Percentiles rank a stretch among this genome's conserved stretches.
Evolutionary conservation across 2,329 filamentous ascomycete genomes (phyloP).

Genomic region (Fusarium domesticum): DNA sequence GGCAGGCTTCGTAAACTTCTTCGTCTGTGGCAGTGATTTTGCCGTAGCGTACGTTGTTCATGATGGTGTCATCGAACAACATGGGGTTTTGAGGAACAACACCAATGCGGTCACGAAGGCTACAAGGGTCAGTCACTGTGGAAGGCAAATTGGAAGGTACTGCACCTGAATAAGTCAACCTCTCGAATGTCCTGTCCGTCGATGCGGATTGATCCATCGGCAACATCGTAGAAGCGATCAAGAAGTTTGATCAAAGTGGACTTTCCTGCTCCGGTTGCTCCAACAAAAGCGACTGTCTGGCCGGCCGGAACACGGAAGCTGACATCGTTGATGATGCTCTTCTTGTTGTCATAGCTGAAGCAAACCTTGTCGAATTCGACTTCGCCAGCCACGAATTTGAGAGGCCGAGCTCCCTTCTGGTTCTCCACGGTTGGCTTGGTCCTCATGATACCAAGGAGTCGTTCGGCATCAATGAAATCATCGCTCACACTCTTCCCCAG

Average conservation of each 20-base stretch:
- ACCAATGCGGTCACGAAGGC: constrained; percentile 52
- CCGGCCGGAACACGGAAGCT: constrained; percentile 50
- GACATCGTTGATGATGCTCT: constrained; percentile 54
- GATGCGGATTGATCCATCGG: constrained; percentile 50
- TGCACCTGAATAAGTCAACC: constrained; percentile 48
- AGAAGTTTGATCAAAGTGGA: constrained; percentile 58
- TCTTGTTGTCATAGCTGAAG: constrained; percentile 60
- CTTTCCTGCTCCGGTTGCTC: constrained; percentile 58
- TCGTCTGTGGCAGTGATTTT: constrained; percentile 52
- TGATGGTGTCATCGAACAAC: constrained; percentile 56
- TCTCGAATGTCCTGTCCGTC: constrained; percentile 57
- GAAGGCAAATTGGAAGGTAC: background rate
- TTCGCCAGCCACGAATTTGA: constrained; percentile 51
- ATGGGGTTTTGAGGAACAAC: constrained; percentile 56
- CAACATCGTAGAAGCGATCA: constrained; percentile 58
- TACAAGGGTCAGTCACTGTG: constrained; percentile 29
- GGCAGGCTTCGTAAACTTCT: constrained; percentile 53
- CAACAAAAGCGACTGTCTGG: constrained; percentile 58
- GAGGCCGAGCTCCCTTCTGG: constrained; percentile 47
- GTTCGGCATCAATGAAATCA: constrained; percentile 56
- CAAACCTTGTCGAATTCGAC: constrained; percentile 54
- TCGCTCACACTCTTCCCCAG: constrained; percentile 55
- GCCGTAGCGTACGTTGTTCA: constrained; percentile 59
- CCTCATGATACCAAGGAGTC: constrained; percentile 56
- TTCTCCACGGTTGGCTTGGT: constrained; percentile 55